phyloP scores from a whole-genome alignment of 2,329 filamentous ascomycete species.

The Xylaria polymorpha region DNA sequence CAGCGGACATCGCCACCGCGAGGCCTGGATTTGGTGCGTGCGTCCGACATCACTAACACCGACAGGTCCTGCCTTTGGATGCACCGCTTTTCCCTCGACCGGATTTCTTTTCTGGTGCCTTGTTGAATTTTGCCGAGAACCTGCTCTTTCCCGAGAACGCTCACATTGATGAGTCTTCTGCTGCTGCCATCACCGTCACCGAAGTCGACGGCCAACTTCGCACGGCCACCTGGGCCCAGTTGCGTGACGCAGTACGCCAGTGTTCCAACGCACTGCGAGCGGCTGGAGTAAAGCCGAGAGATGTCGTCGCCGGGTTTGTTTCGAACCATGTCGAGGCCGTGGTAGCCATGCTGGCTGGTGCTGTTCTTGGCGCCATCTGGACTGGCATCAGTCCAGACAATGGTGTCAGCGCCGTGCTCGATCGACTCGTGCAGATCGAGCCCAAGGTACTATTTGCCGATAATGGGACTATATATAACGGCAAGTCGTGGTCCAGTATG shows the following conservation, averaged over 20 bases:
- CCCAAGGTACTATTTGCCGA: constrained; percentile 87
- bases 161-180: constrained; percentile 65
- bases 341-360: constrained; percentile 86
- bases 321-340: constrained; percentile 91
- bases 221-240: constrained; percentile 76
- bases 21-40: background rate
- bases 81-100: constrained; percentile 87
- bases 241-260: constrained; percentile 80
- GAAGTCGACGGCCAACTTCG: constrained; percentile 72
- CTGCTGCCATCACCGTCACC: constrained; percentile 83
- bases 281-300: constrained; percentile 67
- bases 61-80: constrained; percentile 73
- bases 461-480: constrained; percentile 83
- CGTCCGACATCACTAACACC: constrained; percentile 27
- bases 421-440: constrained; percentile 85
- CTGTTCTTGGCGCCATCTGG: constrained; percentile 89
- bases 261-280: constrained; percentile 78
- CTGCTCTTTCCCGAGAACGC: constrained; percentile 79
- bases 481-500: constrained; percentile 84
- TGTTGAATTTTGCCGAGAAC: constrained; percentile 95
- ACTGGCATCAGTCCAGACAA: constrained; percentile 90
- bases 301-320: constrained; percentile 78
- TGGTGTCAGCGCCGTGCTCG: constrained; percentile 89
- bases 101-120: constrained; percentile 82
- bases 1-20: constrained; percentile 10